phyloP scores from a whole-genome alignment of 805 yeast genomes.

The Wickerhamomyces strasburgensis region DNA sequence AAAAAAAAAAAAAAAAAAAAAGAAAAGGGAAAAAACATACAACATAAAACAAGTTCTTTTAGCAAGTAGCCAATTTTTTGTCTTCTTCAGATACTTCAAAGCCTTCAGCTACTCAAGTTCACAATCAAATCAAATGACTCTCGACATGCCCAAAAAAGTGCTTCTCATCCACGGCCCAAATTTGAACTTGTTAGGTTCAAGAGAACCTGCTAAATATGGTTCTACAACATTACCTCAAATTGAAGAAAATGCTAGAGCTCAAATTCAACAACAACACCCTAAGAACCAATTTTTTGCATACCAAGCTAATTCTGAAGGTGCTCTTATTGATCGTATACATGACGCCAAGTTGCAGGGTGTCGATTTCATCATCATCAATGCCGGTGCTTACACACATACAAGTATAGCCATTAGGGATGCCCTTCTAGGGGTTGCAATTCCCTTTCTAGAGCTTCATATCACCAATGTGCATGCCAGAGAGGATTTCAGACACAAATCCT shows the following conservation, averaged over 20 bases:
- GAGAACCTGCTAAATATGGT: constrained; percentile 49
- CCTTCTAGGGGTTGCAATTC: constrained; percentile 41
- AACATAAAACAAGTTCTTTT: not conserved
- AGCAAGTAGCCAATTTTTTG: no score
- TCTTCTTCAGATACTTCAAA: no score
- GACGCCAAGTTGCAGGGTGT: constrained; percentile 33
- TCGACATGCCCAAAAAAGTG: constrained; percentile 25
- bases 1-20: no score
- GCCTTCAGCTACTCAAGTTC: no score
- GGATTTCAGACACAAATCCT: constrained; percentile 45
- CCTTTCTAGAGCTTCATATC: constrained; percentile 46
- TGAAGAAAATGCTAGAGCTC: constrained; percentile 33
- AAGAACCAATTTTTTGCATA: constrained; percentile 31
- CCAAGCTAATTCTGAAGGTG: constrained; percentile 45
- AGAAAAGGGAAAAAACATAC: no score
- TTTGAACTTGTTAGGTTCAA: constrained; percentile 41
- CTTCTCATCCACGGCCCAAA: constrained; percentile 46
- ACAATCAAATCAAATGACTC: constrained; percentile 12
- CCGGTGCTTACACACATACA: constrained; percentile 51
- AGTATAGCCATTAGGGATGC: constrained; percentile 49
- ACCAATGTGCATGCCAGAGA: constrained; percentile 49
- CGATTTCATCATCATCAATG: constrained; percentile 44
- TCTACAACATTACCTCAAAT: constrained; percentile 39
- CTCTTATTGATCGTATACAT: constrained; percentile 42
- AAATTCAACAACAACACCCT: constrained; percentile 19